Evolutionary conservation across 1,284 basidiomycete genomes (phyloP).

Genomic region (Paramarasmius palmivorus): DNA sequence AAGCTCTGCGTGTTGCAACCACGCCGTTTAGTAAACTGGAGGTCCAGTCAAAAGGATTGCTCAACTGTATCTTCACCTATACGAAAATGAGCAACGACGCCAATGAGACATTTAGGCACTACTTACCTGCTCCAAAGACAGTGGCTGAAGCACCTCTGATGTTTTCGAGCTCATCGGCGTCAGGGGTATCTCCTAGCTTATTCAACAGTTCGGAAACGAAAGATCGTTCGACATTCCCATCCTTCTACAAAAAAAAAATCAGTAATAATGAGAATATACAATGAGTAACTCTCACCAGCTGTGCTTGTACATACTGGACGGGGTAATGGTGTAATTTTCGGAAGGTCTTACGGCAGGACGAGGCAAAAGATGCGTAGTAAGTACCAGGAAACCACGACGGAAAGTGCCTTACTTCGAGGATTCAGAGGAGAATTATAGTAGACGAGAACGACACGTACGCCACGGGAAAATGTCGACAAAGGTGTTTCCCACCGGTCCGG

Average conservation of each 20-base stretch:
- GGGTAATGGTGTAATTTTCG: conserved; percentile 9
- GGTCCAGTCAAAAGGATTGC: too few relatives aligned
- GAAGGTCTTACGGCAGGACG: conserved; percentile 1
- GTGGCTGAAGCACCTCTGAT: conserved; percentile 1
- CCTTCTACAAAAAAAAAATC: too few relatives aligned
- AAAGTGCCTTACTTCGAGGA: conserved; percentile 18
- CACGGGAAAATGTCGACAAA: conserved; percentile 23
- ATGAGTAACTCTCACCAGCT: conserved; percentile 18
- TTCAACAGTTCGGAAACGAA: conserved; percentile 1
- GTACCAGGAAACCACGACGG: conserved; percentile 28
- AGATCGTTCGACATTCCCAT: not conserved
- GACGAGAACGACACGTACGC: conserved; percentile 8
- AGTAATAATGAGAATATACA: too few relatives aligned
- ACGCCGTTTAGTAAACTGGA: not conserved
- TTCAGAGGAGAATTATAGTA: conserved; percentile 1
- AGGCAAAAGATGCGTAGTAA: conserved; percentile 21
- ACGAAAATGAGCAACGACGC: not conserved
- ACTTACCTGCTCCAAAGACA: not conserved
- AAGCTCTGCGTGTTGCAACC: not conserved
- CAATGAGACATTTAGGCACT: not conserved
- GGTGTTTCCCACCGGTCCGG: conserved; percentile 21
- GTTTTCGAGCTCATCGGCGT: not conserved
- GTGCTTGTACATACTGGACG: conserved; percentile 13
- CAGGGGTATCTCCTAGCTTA: not conserved
- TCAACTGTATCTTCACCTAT: too few relatives aligned